phyloP scores from a whole-genome alignment of 108 stramenopile species.

The Seminavis robusta region DNA sequence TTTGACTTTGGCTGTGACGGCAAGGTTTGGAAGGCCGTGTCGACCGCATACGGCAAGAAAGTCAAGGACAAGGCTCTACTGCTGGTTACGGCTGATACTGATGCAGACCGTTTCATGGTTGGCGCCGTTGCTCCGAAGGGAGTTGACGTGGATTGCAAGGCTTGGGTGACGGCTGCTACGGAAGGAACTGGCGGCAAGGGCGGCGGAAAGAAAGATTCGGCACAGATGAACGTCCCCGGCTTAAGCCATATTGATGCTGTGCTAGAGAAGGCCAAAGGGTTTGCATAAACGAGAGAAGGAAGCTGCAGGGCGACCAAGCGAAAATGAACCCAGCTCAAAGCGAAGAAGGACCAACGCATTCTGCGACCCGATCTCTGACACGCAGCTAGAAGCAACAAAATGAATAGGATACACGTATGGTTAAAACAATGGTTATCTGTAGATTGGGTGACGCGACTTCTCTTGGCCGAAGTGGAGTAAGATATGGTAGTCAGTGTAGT shows the following conservation, averaged over 20 bases:
- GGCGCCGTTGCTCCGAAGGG: constrained; percentile 78
- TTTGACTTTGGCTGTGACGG: constrained; percentile 91
- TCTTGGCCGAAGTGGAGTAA: too few species aligned
- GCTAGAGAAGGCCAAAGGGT: constrained; percentile 59
- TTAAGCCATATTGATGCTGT: constrained; percentile 49
- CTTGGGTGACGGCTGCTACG: constrained; percentile 70
- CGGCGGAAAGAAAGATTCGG: constrained; percentile 86
- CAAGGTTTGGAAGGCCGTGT: constrained; percentile 84
- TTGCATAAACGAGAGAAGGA: constrained; percentile 8
- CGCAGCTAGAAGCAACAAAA: too few species aligned
- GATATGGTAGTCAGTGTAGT: too few species aligned
- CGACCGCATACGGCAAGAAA: constrained; percentile 79
- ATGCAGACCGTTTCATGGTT: constrained; percentile 65
- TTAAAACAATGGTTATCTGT: too few species aligned
- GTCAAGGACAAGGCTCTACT: constrained; percentile 82
- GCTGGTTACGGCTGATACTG: constrained; percentile 73
- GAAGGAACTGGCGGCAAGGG: constrained; percentile 83
- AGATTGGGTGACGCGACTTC: too few species aligned
- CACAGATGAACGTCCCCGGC: constrained; percentile 67
- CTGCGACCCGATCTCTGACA: too few species aligned
- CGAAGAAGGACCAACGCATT: too few species aligned
- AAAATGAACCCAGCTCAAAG: too few species aligned
- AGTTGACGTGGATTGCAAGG: constrained; percentile 77
- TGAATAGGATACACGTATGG: too few species aligned
- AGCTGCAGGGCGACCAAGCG: too few species aligned